Evolutionary conservation across 495 filamentous ascomycete genomes (phyloP).

Genomic region (Trichocladium uniseriatum): DNA sequence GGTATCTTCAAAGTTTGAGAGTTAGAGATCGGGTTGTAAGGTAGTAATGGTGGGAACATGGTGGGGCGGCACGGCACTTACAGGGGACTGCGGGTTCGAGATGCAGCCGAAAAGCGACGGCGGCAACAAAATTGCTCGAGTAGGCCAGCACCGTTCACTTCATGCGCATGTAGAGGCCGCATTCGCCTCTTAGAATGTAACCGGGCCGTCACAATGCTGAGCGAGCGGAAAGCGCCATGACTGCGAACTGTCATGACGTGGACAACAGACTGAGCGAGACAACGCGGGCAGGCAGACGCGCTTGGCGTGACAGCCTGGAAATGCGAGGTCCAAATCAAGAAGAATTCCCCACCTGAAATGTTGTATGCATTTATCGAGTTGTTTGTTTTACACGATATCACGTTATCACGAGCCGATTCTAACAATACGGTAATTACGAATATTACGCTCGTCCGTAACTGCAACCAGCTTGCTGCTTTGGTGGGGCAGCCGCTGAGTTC

Average conservation of each 20-base stretch:
- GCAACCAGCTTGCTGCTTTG: not conserved
- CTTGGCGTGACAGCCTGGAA: not conserved
- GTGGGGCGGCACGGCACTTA: not conserved
- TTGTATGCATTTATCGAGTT: not conserved
- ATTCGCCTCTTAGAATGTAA: not conserved
- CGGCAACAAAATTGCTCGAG: not conserved
- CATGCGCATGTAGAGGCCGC: conserved; percentile 6
- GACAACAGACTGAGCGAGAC: not conserved
- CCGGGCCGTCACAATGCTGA: not conserved
- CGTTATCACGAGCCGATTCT: too few relatives aligned
- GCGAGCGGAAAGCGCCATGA: conserved; percentile 17
- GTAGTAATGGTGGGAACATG: not conserved
- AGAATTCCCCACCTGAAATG: not conserved
- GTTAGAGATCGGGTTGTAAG: not conserved
- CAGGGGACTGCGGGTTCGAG: not conserved
- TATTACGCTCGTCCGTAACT: too few relatives aligned
- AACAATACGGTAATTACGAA: too few relatives aligned
- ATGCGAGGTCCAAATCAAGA: not conserved
- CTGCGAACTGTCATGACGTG: conserved; percentile 17
- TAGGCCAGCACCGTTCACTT: not conserved
- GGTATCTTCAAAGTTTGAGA: not conserved
- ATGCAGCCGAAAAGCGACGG: conserved; percentile 6
- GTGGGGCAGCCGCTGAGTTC: not conserved
- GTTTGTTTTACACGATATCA: not conserved
- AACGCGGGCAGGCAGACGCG: not conserved